Evolutionary conservation across 1,139 yeast genomes (phyloP).

Genomic region (Sugiyamaella castrensis): DNA sequence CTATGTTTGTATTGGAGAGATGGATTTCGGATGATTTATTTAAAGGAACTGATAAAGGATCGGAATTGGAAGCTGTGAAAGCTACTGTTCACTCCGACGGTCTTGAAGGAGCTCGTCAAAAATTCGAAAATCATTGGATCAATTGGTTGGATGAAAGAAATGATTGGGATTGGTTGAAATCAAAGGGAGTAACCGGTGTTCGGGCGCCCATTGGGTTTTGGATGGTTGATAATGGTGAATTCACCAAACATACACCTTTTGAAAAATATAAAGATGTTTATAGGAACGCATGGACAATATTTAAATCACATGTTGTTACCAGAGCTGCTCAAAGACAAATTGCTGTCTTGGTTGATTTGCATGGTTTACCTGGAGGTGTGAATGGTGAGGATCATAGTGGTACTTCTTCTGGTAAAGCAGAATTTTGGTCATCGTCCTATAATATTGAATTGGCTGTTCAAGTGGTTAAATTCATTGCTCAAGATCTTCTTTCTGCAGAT

Average conservation of each 20-base stretch:
- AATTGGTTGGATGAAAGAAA: slow-evolving; percentile 53
- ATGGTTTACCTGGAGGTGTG: slow-evolving; percentile 92
- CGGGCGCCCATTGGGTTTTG: slow-evolving; percentile 91
- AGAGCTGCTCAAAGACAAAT: slow-evolving; percentile 57
- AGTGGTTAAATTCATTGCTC: slow-evolving; percentile 58
- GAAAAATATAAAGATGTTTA: slow-evolving; percentile 56
- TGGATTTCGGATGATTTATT: slow-evolving; percentile 43
- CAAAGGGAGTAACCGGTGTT: slow-evolving; percentile 67
- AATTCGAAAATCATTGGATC: slow-evolving; percentile 68
- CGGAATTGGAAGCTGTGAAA: slow-evolving; percentile 75
- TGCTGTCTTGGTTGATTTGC: slow-evolving; percentile 78
- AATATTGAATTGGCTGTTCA: slow-evolving; percentile 49
- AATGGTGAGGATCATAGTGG: slow-evolving; percentile 86
- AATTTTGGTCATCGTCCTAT: slow-evolving; percentile 54
- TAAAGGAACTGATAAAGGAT: slow-evolving; percentile 50
- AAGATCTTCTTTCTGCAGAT: slow-evolving; percentile 54
- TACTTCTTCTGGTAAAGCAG: slow-evolving; percentile 54
- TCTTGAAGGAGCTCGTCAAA: slow-evolving; percentile 50
- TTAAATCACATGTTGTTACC: slow-evolving; percentile 50
- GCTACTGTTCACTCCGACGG: slow-evolving; percentile 51
- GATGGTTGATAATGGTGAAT: slow-evolving; percentile 67
- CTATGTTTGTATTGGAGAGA: slow-evolving; percentile 76
- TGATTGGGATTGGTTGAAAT: slow-evolving; percentile 77
- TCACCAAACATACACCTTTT: slow-evolving; percentile 61
- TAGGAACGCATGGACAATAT: slow-evolving; percentile 62